These are phyloP conservation scores for Aspergillus hancockii DNA, from an alignment of 495 filamentous ascomycete genomes.

Conservation along the genomic window DNA sequence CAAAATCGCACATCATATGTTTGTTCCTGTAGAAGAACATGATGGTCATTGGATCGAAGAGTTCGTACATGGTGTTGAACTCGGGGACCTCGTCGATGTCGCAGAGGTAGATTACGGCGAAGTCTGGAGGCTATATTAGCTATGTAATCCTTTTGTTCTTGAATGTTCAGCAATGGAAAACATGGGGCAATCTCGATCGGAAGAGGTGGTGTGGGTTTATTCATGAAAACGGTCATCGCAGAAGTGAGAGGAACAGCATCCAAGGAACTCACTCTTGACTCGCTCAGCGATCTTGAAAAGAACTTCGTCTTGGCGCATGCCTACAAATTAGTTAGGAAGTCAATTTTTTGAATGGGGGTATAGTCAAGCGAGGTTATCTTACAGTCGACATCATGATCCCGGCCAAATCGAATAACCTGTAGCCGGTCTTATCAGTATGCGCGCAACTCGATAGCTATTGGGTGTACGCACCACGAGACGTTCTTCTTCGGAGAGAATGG, in stretches of 20 bases:
- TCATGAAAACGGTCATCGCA: too few relatives aligned
- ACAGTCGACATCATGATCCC: slow-evolving; percentile 71
- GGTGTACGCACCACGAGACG: slow-evolving; percentile 70
- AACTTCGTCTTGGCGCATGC: slow-evolving; percentile 93
- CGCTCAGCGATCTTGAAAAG: slow-evolving; percentile 69
- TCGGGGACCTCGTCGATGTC: slow-evolving; percentile 95
- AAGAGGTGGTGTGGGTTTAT: too few relatives aligned
- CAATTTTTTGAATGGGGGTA: background rate
- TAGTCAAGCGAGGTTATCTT: slow-evolving; percentile 11
- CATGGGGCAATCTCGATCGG: too few relatives aligned
- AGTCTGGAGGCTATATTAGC: slow-evolving; percentile 24
- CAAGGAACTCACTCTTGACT: slow-evolving; percentile 44
- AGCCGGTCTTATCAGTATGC: slow-evolving; percentile 1
- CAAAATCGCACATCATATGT: slow-evolving; percentile 98
- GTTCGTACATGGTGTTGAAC: slow-evolving; percentile 93
- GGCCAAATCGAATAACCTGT: slow-evolving; percentile 75
- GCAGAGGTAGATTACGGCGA: slow-evolving; percentile 92
- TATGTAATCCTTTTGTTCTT: too few relatives aligned
- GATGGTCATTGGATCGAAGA: slow-evolving; percentile 71
- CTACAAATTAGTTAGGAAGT: slow-evolving; percentile 26
- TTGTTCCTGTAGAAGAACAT: slow-evolving; percentile 99
- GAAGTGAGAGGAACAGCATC: too few relatives aligned
- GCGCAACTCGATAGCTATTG: background rate
- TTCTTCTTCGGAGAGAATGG: slow-evolving; percentile 89
- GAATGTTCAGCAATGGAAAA: too few relatives aligned